Evolutionary conservation across 2,329 filamentous ascomycete species (phyloP).

Genomic region (Ciborinia camelliae): DNA sequence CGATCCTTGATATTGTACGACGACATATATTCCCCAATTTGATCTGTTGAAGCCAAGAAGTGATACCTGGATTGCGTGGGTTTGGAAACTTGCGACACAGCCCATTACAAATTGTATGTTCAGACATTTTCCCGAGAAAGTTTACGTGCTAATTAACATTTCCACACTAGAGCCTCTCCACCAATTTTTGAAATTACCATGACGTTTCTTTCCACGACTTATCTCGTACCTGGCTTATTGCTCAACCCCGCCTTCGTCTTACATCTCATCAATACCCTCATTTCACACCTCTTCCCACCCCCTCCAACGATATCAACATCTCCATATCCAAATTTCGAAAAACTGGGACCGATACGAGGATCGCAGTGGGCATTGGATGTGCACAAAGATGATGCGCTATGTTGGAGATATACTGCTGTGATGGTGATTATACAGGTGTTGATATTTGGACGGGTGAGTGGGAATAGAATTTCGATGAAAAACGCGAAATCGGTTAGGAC

Average conservation of each 20-base stretch:
- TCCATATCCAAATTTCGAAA: conserved; percentile 34
- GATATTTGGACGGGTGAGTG: conserved; percentile 36
- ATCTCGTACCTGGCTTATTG: conserved; percentile 40
- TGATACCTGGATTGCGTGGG: neutral
- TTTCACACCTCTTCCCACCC: conserved; percentile 38
- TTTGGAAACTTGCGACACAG: neutral
- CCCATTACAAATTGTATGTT: neutral
- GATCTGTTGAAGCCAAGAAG: neutral
- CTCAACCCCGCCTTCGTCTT: conserved; percentile 42
- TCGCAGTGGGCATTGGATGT: conserved; percentile 38
- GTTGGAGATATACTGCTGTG: conserved; percentile 40
- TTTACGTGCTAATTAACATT: neutral
- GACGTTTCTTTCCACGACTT: conserved; percentile 31
- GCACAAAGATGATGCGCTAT: conserved; percentile 40
- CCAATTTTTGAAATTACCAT: conserved; percentile 24
- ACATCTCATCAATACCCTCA: conserved; percentile 41
- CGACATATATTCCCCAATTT: neutral
- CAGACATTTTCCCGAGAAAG: neutral
- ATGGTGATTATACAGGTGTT: conserved; percentile 41
- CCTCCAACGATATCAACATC: conserved; percentile 32
- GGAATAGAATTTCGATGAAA: conserved; percentile 30
- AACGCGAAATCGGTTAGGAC: conserved; percentile 26
- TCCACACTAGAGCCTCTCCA: conserved; percentile 7
- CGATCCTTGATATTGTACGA: neutral
- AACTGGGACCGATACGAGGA: conserved; percentile 34